These are phyloP conservation scores for Cubamyces lactineus DNA, from an alignment of 768 basidiomycete species.

Conservation along the genomic window DNA sequence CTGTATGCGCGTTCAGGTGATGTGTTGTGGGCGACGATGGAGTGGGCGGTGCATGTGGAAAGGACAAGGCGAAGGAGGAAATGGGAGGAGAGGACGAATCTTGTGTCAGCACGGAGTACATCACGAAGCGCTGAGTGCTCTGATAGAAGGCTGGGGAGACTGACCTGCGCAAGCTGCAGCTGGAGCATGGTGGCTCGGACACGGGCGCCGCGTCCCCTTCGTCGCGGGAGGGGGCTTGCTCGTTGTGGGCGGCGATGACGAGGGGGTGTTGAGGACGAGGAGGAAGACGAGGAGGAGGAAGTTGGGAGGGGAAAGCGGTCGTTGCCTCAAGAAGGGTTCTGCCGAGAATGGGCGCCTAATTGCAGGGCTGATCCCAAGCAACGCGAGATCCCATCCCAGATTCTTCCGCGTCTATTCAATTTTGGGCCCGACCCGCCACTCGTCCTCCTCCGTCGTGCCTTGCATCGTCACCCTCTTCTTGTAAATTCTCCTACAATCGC, in stretches of 20 bases:
- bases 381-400: conserved; percentile 12
- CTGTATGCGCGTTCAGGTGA: conserved; percentile 2
- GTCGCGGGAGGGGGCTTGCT: conserved; percentile 9
- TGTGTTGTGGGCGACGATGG: conserved; percentile 5
- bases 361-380: background rate
- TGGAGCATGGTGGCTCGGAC: conserved; percentile 21
- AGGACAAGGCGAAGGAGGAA: background rate
- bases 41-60: conserved; percentile 12
- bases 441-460: background rate
- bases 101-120: conserved; percentile 26
- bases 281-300: background rate
- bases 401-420: conserved; percentile 28
- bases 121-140: conserved; percentile 24
- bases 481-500: background rate
- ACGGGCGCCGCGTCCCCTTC: conserved; percentile 13
- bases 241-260: conserved; percentile 14
- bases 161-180: conserved; percentile 26
- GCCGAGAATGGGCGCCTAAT: conserved; percentile 1
- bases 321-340: background rate
- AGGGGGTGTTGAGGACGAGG: background rate
- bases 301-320: background rate
- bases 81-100: conserved; percentile 16
- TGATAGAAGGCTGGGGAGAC: conserved; percentile 23
- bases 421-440: conserved; percentile 18
- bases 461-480: background rate